Base-by-base conservation (phyloP, 2,329 filamentous ascomycete genomes). In the Clonostachys chloroleuca region DNA sequence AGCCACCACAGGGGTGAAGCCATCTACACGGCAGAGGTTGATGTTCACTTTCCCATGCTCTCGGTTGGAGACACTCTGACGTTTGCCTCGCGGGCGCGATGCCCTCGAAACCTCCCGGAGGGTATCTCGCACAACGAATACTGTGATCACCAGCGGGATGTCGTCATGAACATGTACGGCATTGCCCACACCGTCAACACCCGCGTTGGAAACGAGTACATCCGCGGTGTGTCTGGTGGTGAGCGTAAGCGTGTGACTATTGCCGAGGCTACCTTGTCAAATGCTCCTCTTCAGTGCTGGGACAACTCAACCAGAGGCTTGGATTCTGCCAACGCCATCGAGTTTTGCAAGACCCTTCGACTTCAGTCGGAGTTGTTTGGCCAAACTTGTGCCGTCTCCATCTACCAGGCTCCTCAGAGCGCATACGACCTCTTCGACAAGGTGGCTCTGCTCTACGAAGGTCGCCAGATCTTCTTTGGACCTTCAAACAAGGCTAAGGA, bases 11-110 rank as follows among this genome's bases (percentile, higher is more conserved):
- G 51, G 81, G 82, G 83, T 42, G 82, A 86, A 59, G 78, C 80
- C 36, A 84, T 86, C 55, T 86, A 85, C 61, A 84, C 79, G 0
- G 80, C 81, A 39, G 81, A 84, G 60, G 80, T 81, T 13, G 83
- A 86, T 55, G 74, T 80, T 9, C 80, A 83, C 58, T 83, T 83
- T 52, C 77, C 80, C 2, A 71, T 74, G 55, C 59, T 84, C 52
- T 77, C 73, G 5, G 80, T 84, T 13, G 78, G 78, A 46, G 77
- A 84, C 53, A 84, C 81, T 0, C 67, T 84, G 12, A 74, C 73
- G 51, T 84, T 84, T 47, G 81, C 81, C 16, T 80, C 81, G 7
- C 67, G 74, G 8, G 77, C 79, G 16, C 64, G 76, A 80, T 81
- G 6, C 67, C 74, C 9, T 77, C 80, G n/a, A 64, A 76, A 48